Conservation (phyloP, 2,329 filamentous ascomycete species). For the Phialophora tarda region DNA sequence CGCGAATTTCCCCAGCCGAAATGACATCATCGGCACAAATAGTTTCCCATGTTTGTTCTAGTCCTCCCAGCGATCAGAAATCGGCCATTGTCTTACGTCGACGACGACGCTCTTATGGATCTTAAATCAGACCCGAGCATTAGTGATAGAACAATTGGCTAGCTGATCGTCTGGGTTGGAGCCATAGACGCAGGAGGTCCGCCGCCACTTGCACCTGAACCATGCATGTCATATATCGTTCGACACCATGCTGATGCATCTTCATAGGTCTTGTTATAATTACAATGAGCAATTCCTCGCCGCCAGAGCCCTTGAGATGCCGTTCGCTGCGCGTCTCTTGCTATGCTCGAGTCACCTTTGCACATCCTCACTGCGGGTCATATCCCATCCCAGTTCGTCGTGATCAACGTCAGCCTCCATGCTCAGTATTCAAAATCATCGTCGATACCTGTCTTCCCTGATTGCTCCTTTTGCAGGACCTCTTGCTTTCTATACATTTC, state of each 20-base stretch:
- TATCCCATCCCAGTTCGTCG: neutral
- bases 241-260: neutral
- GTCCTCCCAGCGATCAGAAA: neutral
- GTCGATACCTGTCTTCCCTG: slow-evolving; percentile 80
- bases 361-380: neutral
- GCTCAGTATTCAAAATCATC: slow-evolving; percentile 95
- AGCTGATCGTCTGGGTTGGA: neutral
- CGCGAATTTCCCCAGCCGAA: slow-evolving; percentile 1
- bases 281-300: no score
- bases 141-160: neutral
- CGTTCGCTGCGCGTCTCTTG: neutral
- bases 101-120: no score
- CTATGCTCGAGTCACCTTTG: neutral
- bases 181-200: neutral
- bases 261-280: neutral
- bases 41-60: neutral
- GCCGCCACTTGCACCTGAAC: neutral
- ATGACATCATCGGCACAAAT: slow-evolving; percentile 1
- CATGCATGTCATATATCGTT: neutral
- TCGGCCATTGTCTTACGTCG: neutral
- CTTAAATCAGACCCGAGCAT: neutral
- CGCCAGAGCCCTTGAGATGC: neutral
- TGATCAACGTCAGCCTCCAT: neutral
- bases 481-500: slow-evolving; percentile 98
- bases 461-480: slow-evolving; percentile 80